Evolutionary conservation across 306 rosid genomes (phyloP).

Genomic region (Rosa lucieae): DNA sequence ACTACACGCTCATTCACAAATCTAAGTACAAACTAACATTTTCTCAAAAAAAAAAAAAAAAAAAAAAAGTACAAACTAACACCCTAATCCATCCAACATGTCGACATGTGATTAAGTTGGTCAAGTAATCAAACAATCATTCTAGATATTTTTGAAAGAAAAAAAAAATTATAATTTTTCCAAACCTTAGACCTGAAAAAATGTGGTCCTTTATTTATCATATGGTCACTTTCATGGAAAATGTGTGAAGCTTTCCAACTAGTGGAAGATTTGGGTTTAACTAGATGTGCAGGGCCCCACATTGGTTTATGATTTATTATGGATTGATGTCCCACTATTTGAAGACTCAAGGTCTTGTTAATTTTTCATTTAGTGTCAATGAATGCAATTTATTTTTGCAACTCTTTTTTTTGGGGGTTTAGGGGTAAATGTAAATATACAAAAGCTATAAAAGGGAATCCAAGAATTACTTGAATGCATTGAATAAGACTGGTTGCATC

Average conservation of each 20-base stretch:
- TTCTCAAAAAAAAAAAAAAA: no score
- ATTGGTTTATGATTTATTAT: conserved; percentile 4
- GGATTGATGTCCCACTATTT: conserved; percentile 27
- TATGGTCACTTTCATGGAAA: conserved; percentile 53
- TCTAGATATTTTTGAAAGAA: conserved; percentile 7
- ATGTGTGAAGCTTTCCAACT: conserved; percentile 49
- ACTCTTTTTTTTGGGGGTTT: not conserved
- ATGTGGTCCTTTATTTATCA: conserved; percentile 43
- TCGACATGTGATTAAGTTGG: not conserved
- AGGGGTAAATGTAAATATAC: not conserved
- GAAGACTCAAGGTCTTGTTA: conserved; percentile 21
- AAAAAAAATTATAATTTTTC: not conserved
- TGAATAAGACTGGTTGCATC: not conserved
- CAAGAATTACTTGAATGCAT: not conserved
- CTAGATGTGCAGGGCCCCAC: conserved; percentile 47
- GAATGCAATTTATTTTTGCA: not conserved
- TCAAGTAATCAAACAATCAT: conserved; percentile 32
- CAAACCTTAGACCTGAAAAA: conserved; percentile 15
- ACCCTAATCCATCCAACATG: not conserved
- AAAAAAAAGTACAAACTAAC: not conserved
- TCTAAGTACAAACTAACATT: not conserved
- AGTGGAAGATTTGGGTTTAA: conserved; percentile 58
- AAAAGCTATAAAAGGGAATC: not conserved
- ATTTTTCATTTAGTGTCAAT: conserved; percentile 29
- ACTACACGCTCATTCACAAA: not conserved